Percentiles rank a stretch among this genome's conserved stretches.
These are phyloP conservation scores for Moringa oleifera DNA, from an alignment of 345 rosid genomes.

Conservation along the genomic window DNA sequence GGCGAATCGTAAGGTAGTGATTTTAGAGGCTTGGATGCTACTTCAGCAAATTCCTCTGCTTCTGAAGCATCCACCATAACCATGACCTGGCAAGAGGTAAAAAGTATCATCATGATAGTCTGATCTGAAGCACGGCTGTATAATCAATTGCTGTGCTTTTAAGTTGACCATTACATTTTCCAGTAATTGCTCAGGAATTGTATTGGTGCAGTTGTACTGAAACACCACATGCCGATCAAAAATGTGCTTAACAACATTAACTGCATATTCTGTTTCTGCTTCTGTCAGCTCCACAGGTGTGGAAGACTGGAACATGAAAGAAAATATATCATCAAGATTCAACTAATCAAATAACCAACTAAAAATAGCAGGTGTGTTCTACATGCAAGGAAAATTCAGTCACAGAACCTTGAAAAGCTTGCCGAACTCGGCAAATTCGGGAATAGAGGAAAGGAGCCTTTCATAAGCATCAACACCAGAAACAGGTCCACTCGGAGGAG, in stretches of 20 bases:
- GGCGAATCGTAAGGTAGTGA: conserved; percentile 94
- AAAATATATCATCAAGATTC: conserved; percentile 18
- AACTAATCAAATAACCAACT: background rate
- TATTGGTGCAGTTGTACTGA: conserved; percentile 97
- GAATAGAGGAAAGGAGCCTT: conserved; percentile 73
- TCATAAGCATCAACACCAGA: conserved; percentile 79
- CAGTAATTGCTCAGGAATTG: conserved; percentile 88
- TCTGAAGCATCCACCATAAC: conserved; percentile 91
- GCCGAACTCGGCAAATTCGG: conserved; percentile 76
- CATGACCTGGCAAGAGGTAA: conserved; percentile 48
- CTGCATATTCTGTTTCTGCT: conserved; percentile 96
- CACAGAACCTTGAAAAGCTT: conserved; percentile 81
- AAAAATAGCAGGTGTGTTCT: background rate
- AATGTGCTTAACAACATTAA: conserved; percentile 89
- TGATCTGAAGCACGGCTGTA: conserved; percentile 7
- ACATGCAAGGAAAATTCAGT: conserved; percentile 2
- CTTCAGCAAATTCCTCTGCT: conserved; percentile 76
- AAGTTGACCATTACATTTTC: conserved; percentile 60
- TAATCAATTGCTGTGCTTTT: conserved; percentile 1
- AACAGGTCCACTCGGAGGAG: conserved; percentile 53
- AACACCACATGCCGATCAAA: conserved; percentile 83
- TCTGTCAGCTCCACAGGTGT: conserved; percentile 91
- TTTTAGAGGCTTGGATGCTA: conserved; percentile 56
- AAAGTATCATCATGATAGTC: conserved; percentile 15
- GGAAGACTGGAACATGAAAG: conserved; percentile 52